Base-by-base conservation (phyloP, 441 rosid species). In the Corymbia citriodora region DNA sequence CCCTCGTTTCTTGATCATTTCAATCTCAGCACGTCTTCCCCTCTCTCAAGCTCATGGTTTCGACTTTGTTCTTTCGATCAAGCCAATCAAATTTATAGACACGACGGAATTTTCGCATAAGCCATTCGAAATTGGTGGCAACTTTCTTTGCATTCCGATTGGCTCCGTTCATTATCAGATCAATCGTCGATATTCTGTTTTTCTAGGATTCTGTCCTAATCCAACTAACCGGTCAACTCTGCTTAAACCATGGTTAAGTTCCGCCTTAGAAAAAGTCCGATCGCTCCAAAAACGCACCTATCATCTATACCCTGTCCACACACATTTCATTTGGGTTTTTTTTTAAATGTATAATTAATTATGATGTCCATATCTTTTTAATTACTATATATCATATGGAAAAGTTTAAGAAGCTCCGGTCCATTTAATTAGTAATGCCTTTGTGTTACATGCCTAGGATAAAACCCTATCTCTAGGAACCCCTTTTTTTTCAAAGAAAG, bases 181-280 rank as follows among this genome's bases (percentile, higher is more conserved):
- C 16, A 16, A 74, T 33, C 21, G 10, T 5, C 55, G 57, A 59
- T 88, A 89, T 21, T 45, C 55, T 14, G 0, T 54, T 49, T 49
- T 59, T 87, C 1, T 74, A 55, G 6, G 3, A 74, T 74, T 74
- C 16, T 74, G 50, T n/a, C 90, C 31, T 19, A 27, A 89, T 63
- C 54, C 33, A 74, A 21, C 50, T 21, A 23, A 74, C 40, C 8
- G 31, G 90, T 89, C 90, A 89, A 89, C 90, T 81, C 40, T 59
- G 14, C 57, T 81, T 45, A 40, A 81, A 89, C 90, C 88, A 82
- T 89, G 87, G 88, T 89, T 89, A 89, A 57, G 36, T 81, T 11
- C 50, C 29, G 7, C 50, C 49, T 72, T 12, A 10, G 27, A 36
- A 29, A 40, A 68, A 89, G 88, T 89, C 90, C 57, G 82, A 74